These are phyloP conservation scores for Globisporangium cystogenes DNA, from an alignment of 352 stramenopile genomes.

Conservation along the genomic window DNA sequence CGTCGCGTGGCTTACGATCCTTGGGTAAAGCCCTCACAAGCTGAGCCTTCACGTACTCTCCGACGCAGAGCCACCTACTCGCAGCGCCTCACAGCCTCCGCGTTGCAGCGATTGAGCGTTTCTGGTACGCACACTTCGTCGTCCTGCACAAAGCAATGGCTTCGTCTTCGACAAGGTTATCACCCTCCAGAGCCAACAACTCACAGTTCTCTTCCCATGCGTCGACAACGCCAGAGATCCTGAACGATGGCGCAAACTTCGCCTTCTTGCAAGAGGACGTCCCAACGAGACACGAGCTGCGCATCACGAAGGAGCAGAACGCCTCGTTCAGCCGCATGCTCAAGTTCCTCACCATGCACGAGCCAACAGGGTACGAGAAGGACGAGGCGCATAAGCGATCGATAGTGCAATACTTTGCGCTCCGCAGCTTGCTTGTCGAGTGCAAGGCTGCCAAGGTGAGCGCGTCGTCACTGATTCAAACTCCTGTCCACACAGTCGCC, in stretches of 20 bases:
- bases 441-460: slow-evolving; percentile 49
- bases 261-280: slow-evolving; percentile 19
- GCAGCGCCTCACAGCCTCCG: slow-evolving; percentile 31
- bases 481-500: background rate
- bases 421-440: slow-evolving; percentile 48
- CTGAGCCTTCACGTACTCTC: too few species aligned
- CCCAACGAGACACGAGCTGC: slow-evolving; percentile 29
- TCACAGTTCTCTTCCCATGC: background rate
- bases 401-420: slow-evolving; percentile 41
- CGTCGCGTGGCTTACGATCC: too few species aligned
- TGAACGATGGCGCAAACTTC: slow-evolving; percentile 30
- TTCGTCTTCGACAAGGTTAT: too few species aligned
- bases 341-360: slow-evolving; percentile 48
- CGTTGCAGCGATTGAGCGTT: slow-evolving; percentile 42
- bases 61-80: slow-evolving; percentile 30
- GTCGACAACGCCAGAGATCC: slow-evolving; percentile 30
- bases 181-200: too few species aligned
- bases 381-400: slow-evolving; percentile 47
- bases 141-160: too few species aligned
- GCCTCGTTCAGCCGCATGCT: slow-evolving; percentile 34
- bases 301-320: slow-evolving; percentile 30
- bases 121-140: slow-evolving; percentile 19
- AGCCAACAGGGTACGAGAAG: slow-evolving; percentile 51
- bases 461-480: background rate
- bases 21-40: too few species aligned